Base-by-base conservation (phyloP, 352 stramenopile genomes). In the Phytophthora agathidicida region DNA sequence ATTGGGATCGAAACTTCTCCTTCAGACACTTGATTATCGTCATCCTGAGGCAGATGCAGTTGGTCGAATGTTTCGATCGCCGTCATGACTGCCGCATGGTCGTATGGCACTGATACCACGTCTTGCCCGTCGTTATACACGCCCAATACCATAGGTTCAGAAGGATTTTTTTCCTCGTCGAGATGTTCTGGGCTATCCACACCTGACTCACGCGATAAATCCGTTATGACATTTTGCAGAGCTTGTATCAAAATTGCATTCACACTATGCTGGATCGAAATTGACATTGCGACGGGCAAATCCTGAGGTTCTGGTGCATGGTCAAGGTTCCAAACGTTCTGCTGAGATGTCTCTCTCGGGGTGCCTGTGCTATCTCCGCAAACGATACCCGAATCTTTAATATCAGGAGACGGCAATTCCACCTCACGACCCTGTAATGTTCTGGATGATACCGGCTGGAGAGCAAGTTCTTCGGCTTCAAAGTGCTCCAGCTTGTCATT, bases 1-100 rank as follows among this genome's bases (percentile, higher is more conserved):
- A 75, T 82, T 52, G 70, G 61, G 44, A 85, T 69, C 20, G 63
- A 67, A 5, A 77, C 38, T 2, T 36, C 45, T 46, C 20, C 35
- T 14, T 65, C 49, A 27, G 22, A 36, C 2, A 28, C 13, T 49
- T 62, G 44, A 26, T 53, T 54, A 31, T 59, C 48, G 14, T 23
- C 48, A 14, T 58, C 47, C 8, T 52, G 37, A 7, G 55, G 33
- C 0, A 53, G 43, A 42, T 46, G 22, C 1, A 54, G 23, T 17
- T 58, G 46, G 13, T 57, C 50, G 42, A 60, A 66, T 8, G 42
- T 58, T 19, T 71, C 55, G 19, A 71, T 62, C 7, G 47, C 55
- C 10, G 32, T 53, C 41, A 67, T 59, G 19, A 52, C 35, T 27
- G 43, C 48, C n/a, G 27, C 30, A 37, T 67, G 62, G 13, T 66